phyloP scores from a whole-genome alignment of 768 basidiomycete species.

The Hydnomerulius pinastri region DNA sequence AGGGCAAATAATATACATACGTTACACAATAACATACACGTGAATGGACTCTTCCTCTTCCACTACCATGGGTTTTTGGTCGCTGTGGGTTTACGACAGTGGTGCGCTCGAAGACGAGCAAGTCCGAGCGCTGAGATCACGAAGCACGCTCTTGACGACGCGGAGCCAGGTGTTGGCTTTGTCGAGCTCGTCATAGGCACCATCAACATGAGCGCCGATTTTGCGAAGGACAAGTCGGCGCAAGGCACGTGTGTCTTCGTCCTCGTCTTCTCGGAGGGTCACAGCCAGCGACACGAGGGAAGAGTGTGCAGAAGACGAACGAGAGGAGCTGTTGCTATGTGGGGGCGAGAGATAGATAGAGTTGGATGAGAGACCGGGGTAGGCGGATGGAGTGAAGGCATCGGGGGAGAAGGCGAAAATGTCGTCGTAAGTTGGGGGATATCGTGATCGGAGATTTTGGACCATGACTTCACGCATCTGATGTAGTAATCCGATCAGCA shows the following conservation, averaged over 20 bases:
- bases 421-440: constrained; percentile 20
- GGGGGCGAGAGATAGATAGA: constrained; percentile 26
- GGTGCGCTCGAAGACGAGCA: constrained; percentile 1
- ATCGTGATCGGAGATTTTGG: constrained; percentile 39
- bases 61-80: constrained; percentile 1
- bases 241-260: constrained; percentile 62
- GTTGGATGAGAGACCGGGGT: constrained; percentile 3
- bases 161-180: constrained; percentile 58
- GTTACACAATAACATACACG: constrained; percentile 33
- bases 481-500: neutral
- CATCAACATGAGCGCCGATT: constrained; percentile 56
- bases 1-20: constrained; percentile 30
- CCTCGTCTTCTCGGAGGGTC: constrained; percentile 55
- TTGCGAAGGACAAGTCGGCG: constrained; percentile 68
- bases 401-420: constrained; percentile 21
- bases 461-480: constrained; percentile 55
- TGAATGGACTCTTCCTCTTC: constrained; percentile 7
- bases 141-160: constrained; percentile 64
- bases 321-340: constrained; percentile 16
- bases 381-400: constrained; percentile 1
- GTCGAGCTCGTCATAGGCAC: constrained; percentile 66
- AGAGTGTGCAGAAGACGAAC: constrained; percentile 33
- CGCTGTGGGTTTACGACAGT: neutral
- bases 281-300: constrained; percentile 48
- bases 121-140: constrained; percentile 45